These are phyloP conservation scores for Narthecium ossifragum DNA, from an alignment of 106 monocot genomes.

Conservation along the genomic window DNA sequence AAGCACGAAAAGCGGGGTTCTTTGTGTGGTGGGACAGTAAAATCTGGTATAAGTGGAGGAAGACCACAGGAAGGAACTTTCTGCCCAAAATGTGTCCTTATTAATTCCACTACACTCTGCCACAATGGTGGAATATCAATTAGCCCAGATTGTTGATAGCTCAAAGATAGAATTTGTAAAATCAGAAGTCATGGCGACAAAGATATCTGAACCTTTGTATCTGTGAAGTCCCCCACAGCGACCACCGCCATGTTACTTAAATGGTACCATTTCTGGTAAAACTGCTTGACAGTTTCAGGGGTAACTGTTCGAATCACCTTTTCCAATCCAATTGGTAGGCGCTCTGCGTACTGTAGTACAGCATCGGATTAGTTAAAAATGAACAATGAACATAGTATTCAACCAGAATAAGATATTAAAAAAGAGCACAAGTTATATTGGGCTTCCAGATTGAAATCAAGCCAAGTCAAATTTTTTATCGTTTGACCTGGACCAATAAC, in stretches of 20 bases:
- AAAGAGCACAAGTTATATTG: too few relatives aligned
- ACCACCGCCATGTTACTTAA: constrained; percentile 89
- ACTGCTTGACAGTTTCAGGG: constrained; percentile 73
- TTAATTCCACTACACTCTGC: constrained; percentile 92
- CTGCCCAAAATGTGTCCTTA: constrained; percentile 80
- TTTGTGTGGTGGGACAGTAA: constrained; percentile 78
- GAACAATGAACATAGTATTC: too few relatives aligned
- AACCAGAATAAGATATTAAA: too few relatives aligned
- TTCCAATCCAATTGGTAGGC: constrained; percentile 89
- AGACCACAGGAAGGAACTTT: constrained; percentile 38
- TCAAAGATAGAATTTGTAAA: constrained; percentile 8
- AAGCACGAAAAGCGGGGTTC: constrained; percentile 98
- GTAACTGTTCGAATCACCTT: constrained; percentile 88
- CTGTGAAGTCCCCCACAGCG: constrained; percentile 91
- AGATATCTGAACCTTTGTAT: constrained; percentile 55
- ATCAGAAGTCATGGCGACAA: not conserved
- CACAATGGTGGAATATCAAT: constrained; percentile 1
- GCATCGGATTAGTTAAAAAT: not conserved
- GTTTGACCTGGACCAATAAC: too few relatives aligned
- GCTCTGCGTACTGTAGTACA: constrained; percentile 84
- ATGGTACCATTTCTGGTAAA: constrained; percentile 93
- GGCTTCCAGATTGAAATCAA: too few relatives aligned
- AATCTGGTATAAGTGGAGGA: constrained; percentile 59
- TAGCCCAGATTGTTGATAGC: not conserved
- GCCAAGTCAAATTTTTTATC: too few relatives aligned